Evolutionary conservation across 73 alveolate genomes (phyloP).

Genomic region (Blepharisma japonicum): DNA sequence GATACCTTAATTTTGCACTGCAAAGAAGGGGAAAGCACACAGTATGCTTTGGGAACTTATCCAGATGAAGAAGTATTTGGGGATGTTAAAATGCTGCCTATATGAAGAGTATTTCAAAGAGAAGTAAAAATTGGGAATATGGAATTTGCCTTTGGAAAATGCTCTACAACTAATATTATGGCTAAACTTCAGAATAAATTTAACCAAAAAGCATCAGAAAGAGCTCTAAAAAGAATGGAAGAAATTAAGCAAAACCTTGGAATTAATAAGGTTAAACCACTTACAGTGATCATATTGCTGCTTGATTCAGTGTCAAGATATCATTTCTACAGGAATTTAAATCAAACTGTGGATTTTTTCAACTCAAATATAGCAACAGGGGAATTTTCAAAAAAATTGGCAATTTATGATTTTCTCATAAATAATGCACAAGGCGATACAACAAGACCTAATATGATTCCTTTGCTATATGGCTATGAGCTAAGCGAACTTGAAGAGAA

Average conservation of each 20-base stretch:
- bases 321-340: not conserved
- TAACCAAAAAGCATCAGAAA: too few relatives aligned
- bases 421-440: not conserved
- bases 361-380: not conserved
- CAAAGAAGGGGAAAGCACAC: too few relatives aligned
- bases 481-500: not conserved
- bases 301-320: conserved; percentile 25
- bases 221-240: not conserved
- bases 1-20: too few relatives aligned
- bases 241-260: not conserved
- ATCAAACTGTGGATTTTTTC: conserved; percentile 5
- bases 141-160: conserved; percentile 22
- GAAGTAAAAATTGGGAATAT: not conserved
- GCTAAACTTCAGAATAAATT: too few relatives aligned
- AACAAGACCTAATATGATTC: conserved; percentile 7
- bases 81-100: not conserved
- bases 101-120: not conserved
- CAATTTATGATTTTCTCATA: not conserved
- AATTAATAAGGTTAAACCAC: not conserved
- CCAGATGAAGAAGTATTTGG: conserved; percentile 25
- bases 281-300: not conserved
- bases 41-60: conserved; percentile 7
- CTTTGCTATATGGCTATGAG: not conserved
- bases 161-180: not conserved
- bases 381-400: not conserved